phyloP scores from a whole-genome alignment of 495 filamentous ascomycete genomes.

The Aspergillus diversus region DNA sequence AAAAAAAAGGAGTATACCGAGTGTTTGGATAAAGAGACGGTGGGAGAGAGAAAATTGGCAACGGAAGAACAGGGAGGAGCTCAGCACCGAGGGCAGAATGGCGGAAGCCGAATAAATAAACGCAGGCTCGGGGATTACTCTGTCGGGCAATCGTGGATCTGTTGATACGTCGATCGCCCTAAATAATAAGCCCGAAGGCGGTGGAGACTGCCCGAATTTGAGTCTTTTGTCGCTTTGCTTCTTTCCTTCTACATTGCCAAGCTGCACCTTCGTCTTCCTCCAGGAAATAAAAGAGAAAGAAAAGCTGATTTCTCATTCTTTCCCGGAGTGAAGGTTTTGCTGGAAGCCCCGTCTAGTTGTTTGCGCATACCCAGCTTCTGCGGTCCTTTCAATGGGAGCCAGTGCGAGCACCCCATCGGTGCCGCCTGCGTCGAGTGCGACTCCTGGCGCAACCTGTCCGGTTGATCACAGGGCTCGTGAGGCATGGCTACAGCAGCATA shows the following conservation, averaged over 20 bases:
- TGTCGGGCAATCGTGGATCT: conserved; percentile 7
- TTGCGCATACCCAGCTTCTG: background rate
- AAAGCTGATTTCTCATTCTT: background rate
- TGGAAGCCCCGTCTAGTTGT: background rate
- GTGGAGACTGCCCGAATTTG: conserved; percentile 18
- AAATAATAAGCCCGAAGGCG: conserved; percentile 18
- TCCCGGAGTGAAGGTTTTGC: background rate
- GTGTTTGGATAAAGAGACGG: conserved; percentile 1
- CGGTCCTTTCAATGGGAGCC: conserved; percentile 38
- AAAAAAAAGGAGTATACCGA: conserved; percentile 1
- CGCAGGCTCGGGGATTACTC: conserved; percentile 5
- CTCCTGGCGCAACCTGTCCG: conserved; percentile 62
- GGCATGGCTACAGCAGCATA: conserved; percentile 70
- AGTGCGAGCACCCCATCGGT: conserved; percentile 46
- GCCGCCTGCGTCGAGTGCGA: conserved; percentile 27
- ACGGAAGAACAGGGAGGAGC: conserved; percentile 4
- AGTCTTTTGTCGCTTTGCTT: conserved; percentile 10
- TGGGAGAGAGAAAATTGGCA: conserved; percentile 2
- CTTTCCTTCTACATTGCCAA: conserved; percentile 19
- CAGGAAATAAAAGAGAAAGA: background rate
- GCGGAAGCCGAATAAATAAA: conserved; percentile 12
- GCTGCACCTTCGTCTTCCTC: background rate
- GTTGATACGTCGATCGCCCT: background rate
- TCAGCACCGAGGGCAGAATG: background rate
- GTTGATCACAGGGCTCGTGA: conserved; percentile 86